Evolutionary conservation across 768 basidiomycete species (phyloP).

Genomic region (Dacryopinax spathularia): DNA sequence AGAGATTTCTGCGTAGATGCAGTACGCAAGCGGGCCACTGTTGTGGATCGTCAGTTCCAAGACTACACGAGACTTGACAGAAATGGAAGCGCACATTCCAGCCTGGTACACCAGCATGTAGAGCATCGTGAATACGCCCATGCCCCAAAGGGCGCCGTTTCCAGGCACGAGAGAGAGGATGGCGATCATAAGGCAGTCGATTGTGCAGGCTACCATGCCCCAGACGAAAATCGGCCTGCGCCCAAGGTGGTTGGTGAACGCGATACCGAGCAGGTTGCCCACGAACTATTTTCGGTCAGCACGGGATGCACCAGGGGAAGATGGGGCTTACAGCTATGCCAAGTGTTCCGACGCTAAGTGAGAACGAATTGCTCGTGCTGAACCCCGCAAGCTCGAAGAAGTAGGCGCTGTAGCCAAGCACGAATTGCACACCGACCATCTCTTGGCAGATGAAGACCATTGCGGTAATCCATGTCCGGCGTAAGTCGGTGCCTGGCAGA

Average conservation of each 20-base stretch:
- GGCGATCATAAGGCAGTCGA: conserved; percentile 7
- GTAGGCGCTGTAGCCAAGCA: conserved; percentile 3
- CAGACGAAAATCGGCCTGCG: conserved; percentile 1
- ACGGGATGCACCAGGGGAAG: neutral
- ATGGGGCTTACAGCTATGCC: neutral
- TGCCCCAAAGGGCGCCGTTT: conserved; percentile 3
- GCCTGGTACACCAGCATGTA: conserved; percentile 8
- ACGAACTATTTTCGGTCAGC: neutral
- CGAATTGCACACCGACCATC: conserved; percentile 3
- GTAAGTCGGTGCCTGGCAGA: neutral
- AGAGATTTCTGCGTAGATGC: conserved; percentile 2
- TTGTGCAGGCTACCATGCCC: conserved; percentile 5
- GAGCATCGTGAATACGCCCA: conserved; percentile 8
- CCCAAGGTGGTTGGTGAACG: conserved; percentile 5
- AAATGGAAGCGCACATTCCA: too few relatives aligned
- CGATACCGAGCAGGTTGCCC: conserved; percentile 4
- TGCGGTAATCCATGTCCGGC: neutral
- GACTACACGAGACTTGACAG: neutral
- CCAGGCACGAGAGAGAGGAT: conserved; percentile 4
- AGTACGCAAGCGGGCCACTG: conserved; percentile 1
- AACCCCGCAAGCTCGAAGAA: conserved; percentile 2
- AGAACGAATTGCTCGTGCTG: conserved; percentile 1
- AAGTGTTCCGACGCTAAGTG: conserved; percentile 5
- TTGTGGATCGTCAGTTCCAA: neutral
- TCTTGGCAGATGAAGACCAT: conserved; percentile 1